These are phyloP conservation scores for Saksenaea oblongispora DNA, from an alignment of 371 early-diverging fungal genomes.

Conservation along the genomic window DNA sequence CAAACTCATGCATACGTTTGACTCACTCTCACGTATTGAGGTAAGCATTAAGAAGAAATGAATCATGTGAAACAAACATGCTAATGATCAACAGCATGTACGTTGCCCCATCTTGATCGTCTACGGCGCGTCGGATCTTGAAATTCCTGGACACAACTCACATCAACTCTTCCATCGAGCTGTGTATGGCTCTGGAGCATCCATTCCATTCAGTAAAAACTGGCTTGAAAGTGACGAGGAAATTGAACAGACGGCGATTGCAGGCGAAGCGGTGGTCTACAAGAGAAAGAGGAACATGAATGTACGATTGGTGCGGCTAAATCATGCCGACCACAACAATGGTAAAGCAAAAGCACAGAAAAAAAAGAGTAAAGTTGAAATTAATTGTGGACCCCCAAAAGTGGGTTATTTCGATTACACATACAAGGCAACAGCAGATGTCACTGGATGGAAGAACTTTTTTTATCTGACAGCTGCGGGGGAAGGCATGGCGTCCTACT, in stretches of 20 bases:
- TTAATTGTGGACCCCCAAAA: conserved; percentile 9
- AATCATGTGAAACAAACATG: background rate
- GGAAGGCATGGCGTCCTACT: background rate
- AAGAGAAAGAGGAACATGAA: conserved; percentile 2
- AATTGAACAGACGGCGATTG: conserved; percentile 11
- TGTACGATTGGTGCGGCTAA: conserved; percentile 25
- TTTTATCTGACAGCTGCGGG: conserved; percentile 5
- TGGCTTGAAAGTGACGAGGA: conserved; percentile 21
- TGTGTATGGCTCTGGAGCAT: conserved; percentile 13
- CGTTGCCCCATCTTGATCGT: conserved; percentile 37
- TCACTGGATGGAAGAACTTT: conserved; percentile 22
- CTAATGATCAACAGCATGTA: conserved; percentile 22
- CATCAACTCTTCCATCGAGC: conserved; percentile 42
- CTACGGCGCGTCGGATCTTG: conserved; percentile 36
- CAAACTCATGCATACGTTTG: conserved; percentile 35
- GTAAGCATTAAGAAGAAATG: conserved; percentile 16
- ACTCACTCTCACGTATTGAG: conserved; percentile 42
- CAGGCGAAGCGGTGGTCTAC: conserved; percentile 37
- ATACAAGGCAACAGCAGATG: conserved; percentile 30
- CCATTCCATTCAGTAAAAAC: conserved; percentile 6
- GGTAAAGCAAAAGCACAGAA: conserved; percentile 21
- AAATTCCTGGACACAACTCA: conserved; percentile 43
- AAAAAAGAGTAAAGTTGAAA: background rate
- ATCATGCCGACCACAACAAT: conserved; percentile 44
- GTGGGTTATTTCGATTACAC: conserved; percentile 45